Conservation (phyloP, 1,284 basidiomycete species). For the Cryptococcus hybrid region DNA sequence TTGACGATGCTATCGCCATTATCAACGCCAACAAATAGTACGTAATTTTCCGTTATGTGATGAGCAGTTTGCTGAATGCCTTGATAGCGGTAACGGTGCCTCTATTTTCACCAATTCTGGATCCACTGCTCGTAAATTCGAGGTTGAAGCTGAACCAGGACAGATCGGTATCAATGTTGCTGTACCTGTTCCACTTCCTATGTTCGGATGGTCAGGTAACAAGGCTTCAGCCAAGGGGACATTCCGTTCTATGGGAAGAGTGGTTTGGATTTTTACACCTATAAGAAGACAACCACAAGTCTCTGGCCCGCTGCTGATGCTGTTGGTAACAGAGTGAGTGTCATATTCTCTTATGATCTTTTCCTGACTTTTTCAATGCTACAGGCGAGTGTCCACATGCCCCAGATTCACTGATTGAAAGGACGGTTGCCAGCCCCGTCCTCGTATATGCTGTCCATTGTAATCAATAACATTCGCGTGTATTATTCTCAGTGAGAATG, state of each 20-base stretch:
- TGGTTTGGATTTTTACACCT: constrained; percentile 46
- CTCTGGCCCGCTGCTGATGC: constrained; percentile 47
- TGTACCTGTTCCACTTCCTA: constrained; percentile 77
- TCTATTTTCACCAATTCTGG: constrained; percentile 97
- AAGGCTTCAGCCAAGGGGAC: constrained; percentile 77
- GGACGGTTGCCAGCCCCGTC: neutral
- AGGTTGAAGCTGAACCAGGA: constrained; percentile 83
- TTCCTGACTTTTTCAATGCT: neutral
- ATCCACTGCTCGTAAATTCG: constrained; percentile 90
- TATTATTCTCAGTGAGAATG: too few relatives aligned
- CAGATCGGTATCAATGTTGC: constrained; percentile 94
- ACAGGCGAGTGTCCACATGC: constrained; percentile 38
- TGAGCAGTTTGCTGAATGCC: neutral
- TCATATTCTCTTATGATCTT: neutral
- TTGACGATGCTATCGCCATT: constrained; percentile 88
- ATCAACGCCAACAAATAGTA: constrained; percentile 85
- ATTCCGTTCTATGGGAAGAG: constrained; percentile 82
- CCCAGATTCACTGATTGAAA: constrained; percentile 38
- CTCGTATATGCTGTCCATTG: neutral
- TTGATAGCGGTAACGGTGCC: constrained; percentile 69
- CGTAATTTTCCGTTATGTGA: constrained; percentile 6
- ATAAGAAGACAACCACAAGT: constrained; percentile 42
- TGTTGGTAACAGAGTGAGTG: constrained; percentile 34
- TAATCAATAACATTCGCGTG: neutral
- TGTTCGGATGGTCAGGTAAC: constrained; percentile 59